Conservation (phyloP, 352 stramenopile species). For the Phytophthora aleatoria region DNA sequence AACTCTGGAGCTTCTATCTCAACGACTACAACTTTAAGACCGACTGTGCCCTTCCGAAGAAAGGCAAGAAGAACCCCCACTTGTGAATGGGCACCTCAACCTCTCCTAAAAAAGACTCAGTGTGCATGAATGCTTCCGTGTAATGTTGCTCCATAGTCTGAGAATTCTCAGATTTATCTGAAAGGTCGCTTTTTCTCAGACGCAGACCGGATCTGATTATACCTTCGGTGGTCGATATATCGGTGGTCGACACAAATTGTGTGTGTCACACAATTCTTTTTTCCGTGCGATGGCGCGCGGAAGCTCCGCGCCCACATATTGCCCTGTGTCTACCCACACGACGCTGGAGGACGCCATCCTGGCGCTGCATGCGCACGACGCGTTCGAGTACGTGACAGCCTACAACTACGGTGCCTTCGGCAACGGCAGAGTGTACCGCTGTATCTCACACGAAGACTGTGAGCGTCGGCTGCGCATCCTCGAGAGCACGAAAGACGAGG, state of each 20-base stretch:
- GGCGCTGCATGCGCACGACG: constrained; percentile 22
- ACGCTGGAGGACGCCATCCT: constrained; percentile 23
- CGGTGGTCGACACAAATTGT: too few species aligned
- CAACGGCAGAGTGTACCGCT: constrained; percentile 29
- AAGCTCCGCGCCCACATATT: constrained; percentile 5
- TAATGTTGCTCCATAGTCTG: too few species aligned
- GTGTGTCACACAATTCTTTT: too few species aligned
- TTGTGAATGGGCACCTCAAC: neutral
- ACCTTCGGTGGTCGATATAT: too few species aligned
- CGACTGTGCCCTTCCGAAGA: constrained; percentile 31
- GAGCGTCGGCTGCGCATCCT: constrained; percentile 19
- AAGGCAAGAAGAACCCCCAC: constrained; percentile 7
- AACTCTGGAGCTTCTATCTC: constrained; percentile 66
- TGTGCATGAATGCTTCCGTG: too few species aligned
- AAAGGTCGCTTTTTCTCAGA: too few species aligned
- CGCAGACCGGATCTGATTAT: too few species aligned
- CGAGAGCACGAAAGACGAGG: constrained; percentile 19
- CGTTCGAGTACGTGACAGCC: constrained; percentile 23
- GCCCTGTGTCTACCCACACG: constrained; percentile 23
- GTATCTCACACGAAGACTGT: constrained; percentile 28
- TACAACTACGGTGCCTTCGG: constrained; percentile 33
- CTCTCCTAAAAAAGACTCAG: too few species aligned
- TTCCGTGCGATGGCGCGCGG: constrained; percentile 7
- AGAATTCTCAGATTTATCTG: neutral
- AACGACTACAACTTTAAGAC: constrained; percentile 41